Evolutionary conservation across 2,329 filamentous ascomycete genomes (phyloP), one percentile per base, ranked within the genome.

Genomic region (Aspergillus carbonarius): DNA sequence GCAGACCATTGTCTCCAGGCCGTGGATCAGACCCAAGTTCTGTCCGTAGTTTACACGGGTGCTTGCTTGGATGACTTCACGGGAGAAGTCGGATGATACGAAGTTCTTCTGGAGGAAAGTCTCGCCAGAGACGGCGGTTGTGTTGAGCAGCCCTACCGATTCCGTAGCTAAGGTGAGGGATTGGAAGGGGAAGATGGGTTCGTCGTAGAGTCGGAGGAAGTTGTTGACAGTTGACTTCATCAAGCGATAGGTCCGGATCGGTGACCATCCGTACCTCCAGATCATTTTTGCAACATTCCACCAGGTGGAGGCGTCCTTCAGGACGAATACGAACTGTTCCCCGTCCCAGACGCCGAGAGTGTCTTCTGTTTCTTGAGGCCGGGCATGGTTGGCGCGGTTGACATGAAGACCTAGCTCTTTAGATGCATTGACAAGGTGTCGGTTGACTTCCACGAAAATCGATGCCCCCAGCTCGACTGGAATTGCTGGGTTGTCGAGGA

Each of bases 21-120:
- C 95, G 69, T 98, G 93, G 49, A 98, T 95, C 35, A 86, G 79
- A n/a, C 81, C 84, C 12, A 98, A 76, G 66, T 98, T 97, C 50
- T 93, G 91, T 0, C 90, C 95, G 76, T 97, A 99, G 74, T 98
- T 98, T 63, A 97, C 93, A 18, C 95, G 84, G 0, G 95, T 97
- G 58, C 88, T 90, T 1, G 93, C 91, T 76, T 98, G 93, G 25
- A 98, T 86, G 49, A 99, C 85, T 52, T 99, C 91, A 13, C 85
- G 84, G 0, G 88, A 81, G 71, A 96, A 98, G 0, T 79, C 72
- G 0, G 81, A 78, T 23, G 83, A 81, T 57, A 97, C 86, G 68
- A 84, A 84, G 66, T 92, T 90, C 39, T 83, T 77, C 25, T 80
- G 79, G 12, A 98, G 78, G 63, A 88, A 90, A 68, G 92, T 85